Base-by-base conservation (phyloP, 192 early-diverging fungal genomes). In the Mortierella antarctica region DNA sequence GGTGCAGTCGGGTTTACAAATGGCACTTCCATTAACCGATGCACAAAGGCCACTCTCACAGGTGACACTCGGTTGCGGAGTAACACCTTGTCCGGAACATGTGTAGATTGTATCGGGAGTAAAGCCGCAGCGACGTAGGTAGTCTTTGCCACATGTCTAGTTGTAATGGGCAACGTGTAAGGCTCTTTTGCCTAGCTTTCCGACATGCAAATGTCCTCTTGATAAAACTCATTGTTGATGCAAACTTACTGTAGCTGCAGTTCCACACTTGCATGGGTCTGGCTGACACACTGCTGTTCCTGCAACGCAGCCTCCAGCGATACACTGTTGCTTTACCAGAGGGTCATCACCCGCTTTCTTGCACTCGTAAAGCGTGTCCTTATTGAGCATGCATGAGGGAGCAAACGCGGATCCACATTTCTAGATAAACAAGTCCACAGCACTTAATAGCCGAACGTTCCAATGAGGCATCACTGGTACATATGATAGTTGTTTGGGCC, bases 251-350 rank as follows among this genome's bases (percentile, higher is more conserved):
- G 42, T 20, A 15, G 23, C 21, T 5, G 45, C 66, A 49, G 18
- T 45, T 40, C 44, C 55, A n/a, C 67, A 70, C 17, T 70, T 70
- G 57, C 67, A 70, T 49, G 57, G 57, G 13, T 70, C 67, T 12
- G 18, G n/a, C 12, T 31, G 39, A n/a, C 67, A 70, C 6, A 18
- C 39, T 4, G 44, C 49, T 7, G 67, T 60, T 39, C 67, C 67
- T 4, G 57, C 17, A 42, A 51, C 44, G 39, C 67, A 70, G 31
- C 56, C 56, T 18, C 56, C 57, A 0, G 44, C 2, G 0, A 59
- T 58, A 56, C 64, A 66, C 6, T 6, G 7, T 31, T 23, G 45
- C 23, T 41, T 31, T 0, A 2, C 4, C 15, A 12, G 7, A 21
- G 66, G 66, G 21, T 47, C 47, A 14, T 14, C 56, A 1, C 56